These are phyloP conservation scores for Brachypodium distachyon DNA, from an alignment of 202 grass and related monocot species.

Conservation along the genomic window DNA sequence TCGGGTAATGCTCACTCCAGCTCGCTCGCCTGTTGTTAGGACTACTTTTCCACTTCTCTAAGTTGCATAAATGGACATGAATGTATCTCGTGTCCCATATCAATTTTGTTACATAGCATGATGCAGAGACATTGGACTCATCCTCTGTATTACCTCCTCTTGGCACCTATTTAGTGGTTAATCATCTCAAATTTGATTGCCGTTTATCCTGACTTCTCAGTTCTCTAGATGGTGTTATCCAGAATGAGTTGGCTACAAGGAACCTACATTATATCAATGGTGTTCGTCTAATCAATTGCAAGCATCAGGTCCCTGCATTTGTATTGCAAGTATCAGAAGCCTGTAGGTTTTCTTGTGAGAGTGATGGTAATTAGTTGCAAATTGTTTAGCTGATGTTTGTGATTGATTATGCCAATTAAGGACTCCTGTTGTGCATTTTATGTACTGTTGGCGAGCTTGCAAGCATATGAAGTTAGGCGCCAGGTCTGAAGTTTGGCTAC, in stretches of 20 bases:
- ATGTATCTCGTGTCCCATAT: neutral
- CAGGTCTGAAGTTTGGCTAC: too few relatives aligned
- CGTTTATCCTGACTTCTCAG: conserved; percentile 64
- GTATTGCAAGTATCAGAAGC: neutral
- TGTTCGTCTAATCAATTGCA: too few relatives aligned
- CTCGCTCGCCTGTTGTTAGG: neutral
- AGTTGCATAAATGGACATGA: neutral
- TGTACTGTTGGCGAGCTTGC: neutral
- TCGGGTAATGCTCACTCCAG: conserved; percentile 33
- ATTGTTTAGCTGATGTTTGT: neutral
- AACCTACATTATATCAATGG: conserved; percentile 78
- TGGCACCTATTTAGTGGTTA: neutral
- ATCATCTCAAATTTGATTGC: conserved; percentile 23
- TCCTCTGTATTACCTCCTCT: neutral
- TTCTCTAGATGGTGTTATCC: conserved; percentile 66
- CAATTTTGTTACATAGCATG: neutral
- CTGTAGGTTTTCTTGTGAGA: neutral
- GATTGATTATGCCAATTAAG: neutral
- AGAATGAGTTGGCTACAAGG: conserved; percentile 64
- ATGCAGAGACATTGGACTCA: neutral
- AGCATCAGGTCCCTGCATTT: too few relatives aligned
- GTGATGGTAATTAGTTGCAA: neutral
- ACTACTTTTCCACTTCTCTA: too few relatives aligned
- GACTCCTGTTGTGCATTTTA: neutral
- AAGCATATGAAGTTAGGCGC: too few relatives aligned